phyloP scores from a whole-genome alignment of 2,329 filamentous ascomycete species.

The Botrytis deweyae region DNA sequence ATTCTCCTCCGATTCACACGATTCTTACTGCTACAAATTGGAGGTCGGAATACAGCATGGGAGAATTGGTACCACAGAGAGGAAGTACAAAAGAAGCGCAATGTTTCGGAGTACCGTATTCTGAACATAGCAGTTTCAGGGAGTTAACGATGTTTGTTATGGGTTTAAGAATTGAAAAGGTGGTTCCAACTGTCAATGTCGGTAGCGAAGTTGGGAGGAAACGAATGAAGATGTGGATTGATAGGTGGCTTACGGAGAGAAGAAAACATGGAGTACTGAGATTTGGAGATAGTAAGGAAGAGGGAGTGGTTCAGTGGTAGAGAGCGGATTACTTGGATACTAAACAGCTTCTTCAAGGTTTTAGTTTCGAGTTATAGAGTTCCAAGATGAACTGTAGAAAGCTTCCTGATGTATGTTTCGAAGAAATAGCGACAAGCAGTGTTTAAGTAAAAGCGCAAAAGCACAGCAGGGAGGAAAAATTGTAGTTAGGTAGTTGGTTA shows the following conservation, averaged over 20 bases:
- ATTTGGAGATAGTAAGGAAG: constrained; percentile 34
- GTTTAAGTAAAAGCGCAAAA: background rate
- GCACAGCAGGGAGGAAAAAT: no score
- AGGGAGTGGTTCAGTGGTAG: constrained; percentile 36
- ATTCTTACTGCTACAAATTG: constrained; percentile 64
- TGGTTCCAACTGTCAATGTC: constrained; percentile 91
- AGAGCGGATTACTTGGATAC: background rate
- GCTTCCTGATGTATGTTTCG: no score
- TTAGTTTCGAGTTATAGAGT: background rate
- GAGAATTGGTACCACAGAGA: constrained; percentile 75
- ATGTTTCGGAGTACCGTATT: constrained; percentile 94
- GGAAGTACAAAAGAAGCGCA: constrained; percentile 79
- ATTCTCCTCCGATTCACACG: constrained; percentile 61
- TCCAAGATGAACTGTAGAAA: background rate
- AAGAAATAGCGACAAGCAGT: background rate
- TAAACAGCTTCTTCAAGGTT: no score
- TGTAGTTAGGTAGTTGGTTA: background rate
- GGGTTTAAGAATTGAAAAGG: constrained; percentile 78
- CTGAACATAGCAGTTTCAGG: constrained; percentile 91
- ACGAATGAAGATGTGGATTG: constrained; percentile 65
- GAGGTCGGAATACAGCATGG: constrained; percentile 69
- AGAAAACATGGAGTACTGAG: constrained; percentile 53
- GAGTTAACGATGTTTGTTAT: constrained; percentile 94
- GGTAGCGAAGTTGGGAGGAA: constrained; percentile 57
- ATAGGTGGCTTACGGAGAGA: constrained; percentile 61